These are phyloP conservation scores for Gypsophila paniculata DNA, from an alignment of 179 eudicot genomes.

Conservation along the genomic window DNA sequence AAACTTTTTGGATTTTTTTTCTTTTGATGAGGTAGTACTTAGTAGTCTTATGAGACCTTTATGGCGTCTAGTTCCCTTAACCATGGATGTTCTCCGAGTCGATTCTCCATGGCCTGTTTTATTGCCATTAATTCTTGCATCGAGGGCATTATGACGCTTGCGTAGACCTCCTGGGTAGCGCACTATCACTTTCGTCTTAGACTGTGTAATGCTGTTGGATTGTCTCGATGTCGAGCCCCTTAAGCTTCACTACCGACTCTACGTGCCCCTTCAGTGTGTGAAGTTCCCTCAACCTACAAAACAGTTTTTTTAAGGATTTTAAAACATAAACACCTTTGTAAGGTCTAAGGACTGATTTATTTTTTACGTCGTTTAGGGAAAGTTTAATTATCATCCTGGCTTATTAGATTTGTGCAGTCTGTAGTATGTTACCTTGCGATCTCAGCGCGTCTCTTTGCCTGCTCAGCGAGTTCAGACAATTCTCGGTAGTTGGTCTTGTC, in stretches of 20 bases:
- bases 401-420: no score
- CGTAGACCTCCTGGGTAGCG: slow-evolving; percentile 13
- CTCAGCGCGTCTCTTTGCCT: slow-evolving; percentile 86
- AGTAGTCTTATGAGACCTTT: slow-evolving; percentile 17
- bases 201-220: slow-evolving; percentile 35
- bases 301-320: not conserved
- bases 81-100: slow-evolving; percentile 22
- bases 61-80: slow-evolving; percentile 18
- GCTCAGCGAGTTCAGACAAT: slow-evolving; percentile 78
- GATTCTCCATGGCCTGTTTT: slow-evolving; percentile 29
- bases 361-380: not conserved
- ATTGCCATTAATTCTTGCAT: slow-evolving; percentile 28
- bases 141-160: slow-evolving; percentile 18
- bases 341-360: no score
- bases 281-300: slow-evolving; percentile 37
- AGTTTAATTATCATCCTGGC: slow-evolving; percentile 20
- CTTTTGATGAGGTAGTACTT: slow-evolving; percentile 19
- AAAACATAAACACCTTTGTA: slow-evolving; percentile 4
- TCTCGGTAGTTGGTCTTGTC: slow-evolving; percentile 70
- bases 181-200: slow-evolving; percentile 15
- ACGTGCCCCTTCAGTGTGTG: slow-evolving; percentile 40
- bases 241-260: slow-evolving; percentile 37
- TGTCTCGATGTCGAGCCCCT: slow-evolving; percentile 34
- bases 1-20: slow-evolving; percentile 11
- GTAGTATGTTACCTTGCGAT: slow-evolving; percentile 56